A percentile compares a stretch with the other conserved stretches of the same genome.
These are phyloP conservation scores for Pythium monospermum DNA, from an alignment of 352 stramenopile species.

Conservation along the genomic window DNA sequence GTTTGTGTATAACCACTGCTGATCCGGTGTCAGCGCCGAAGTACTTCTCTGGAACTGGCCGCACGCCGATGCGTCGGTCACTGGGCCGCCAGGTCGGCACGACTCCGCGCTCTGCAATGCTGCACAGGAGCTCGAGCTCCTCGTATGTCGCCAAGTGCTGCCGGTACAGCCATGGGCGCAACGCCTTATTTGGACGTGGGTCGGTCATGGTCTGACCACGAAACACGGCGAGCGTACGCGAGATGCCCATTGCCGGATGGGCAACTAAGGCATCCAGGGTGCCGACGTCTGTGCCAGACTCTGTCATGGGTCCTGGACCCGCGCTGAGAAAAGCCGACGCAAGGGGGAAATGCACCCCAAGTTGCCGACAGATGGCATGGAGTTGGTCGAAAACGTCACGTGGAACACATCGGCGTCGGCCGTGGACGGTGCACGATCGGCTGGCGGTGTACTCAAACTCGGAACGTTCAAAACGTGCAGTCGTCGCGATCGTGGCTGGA, in stretches of 20 bases:
- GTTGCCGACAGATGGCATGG: neutral
- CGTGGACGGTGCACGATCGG: neutral
- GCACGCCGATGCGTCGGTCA: neutral
- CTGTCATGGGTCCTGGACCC: neutral
- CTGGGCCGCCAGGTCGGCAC: neutral
- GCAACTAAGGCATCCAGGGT: conserved; percentile 9
- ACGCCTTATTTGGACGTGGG: conserved; percentile 14
- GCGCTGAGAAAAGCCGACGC: neutral
- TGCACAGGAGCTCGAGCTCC: conserved; percentile 10
- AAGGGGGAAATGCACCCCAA: neutral
- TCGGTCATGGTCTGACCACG: conserved; percentile 9
- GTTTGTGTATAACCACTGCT: conserved; percentile 3
- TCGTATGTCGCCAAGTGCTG: conserved; percentile 4
- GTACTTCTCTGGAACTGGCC: conserved; percentile 11
- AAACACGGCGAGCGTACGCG: conserved; percentile 1
- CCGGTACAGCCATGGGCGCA: conserved; percentile 4
- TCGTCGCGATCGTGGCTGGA: neutral
- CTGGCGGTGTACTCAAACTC: neutral
- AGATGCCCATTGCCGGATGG: conserved; percentile 2
- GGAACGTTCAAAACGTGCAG: neutral
- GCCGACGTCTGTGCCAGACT: neutral
- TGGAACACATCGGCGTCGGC: neutral
- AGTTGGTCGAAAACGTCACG: neutral
- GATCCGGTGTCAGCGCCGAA: conserved; percentile 1
- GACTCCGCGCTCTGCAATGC: conserved; percentile 1